Percentiles rank a stretch among this genome's conserved stretches.
Conservation (phyloP, 129 eudicot species). For the Centella asiatica region DNA sequence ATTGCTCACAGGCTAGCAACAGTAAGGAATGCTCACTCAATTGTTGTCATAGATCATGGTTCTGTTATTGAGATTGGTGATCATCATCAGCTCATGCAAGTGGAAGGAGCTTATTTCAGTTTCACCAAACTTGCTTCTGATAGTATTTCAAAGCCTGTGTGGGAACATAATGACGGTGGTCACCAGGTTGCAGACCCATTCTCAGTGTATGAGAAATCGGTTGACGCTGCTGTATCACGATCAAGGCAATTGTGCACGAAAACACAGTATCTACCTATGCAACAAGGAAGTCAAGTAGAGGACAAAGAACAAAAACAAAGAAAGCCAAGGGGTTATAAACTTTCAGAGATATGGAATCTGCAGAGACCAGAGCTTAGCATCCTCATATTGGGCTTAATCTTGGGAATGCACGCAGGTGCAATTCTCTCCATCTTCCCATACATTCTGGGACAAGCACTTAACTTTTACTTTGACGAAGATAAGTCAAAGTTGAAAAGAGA, state of each 20-base stretch:
- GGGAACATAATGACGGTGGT: slow-evolving; percentile 38
- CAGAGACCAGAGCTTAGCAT: slow-evolving; percentile 48
- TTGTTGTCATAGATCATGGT: slow-evolving; percentile 86
- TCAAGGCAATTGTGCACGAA: slow-evolving; percentile 35
- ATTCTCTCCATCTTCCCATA: slow-evolving; percentile 59
- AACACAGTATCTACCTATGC: slow-evolving; percentile 33
- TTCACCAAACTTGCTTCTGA: no score
- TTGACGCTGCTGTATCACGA: slow-evolving; percentile 28
- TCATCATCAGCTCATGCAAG: slow-evolving; percentile 72
- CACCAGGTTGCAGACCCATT: slow-evolving; percentile 12
- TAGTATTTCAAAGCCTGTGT: slow-evolving; percentile 87
- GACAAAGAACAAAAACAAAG: slow-evolving; percentile 17
- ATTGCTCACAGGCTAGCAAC: slow-evolving; percentile 93
- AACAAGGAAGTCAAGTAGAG: slow-evolving; percentile 19
- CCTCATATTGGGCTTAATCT: slow-evolving; percentile 36
- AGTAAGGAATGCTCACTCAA: slow-evolving; percentile 77
- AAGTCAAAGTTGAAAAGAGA: slow-evolving; percentile 31
- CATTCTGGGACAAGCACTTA: slow-evolving; percentile 57
- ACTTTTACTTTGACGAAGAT: slow-evolving; percentile 37
- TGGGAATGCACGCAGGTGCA: slow-evolving; percentile 67
- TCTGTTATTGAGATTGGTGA: slow-evolving; percentile 77
- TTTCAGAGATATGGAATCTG: slow-evolving; percentile 47
- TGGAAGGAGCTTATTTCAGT: slow-evolving; percentile 78
- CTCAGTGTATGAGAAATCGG: slow-evolving; percentile 20
- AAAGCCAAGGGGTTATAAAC: slow-evolving; percentile 24